Percentiles rank a stretch among this genome's conserved stretches.
phyloP scores from a whole-genome alignment of 202 grass and related monocot genomes.

The Setaria viridis region DNA sequence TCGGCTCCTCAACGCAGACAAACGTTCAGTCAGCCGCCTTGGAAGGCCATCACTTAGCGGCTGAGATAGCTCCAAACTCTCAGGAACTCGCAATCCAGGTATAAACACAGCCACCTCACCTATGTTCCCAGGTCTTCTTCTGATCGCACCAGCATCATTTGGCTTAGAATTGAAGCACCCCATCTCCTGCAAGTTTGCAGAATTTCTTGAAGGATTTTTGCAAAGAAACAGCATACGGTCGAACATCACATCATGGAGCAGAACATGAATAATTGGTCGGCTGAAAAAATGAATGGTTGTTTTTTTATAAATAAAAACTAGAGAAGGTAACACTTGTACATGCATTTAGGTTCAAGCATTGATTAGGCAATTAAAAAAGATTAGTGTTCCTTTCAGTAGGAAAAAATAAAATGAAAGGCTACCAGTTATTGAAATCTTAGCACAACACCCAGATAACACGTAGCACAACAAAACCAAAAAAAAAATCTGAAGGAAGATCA shows the following conservation, averaged over 20 bases:
- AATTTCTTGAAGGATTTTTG: neutral
- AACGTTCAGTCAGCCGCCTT: conserved; percentile 48
- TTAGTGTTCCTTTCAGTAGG: neutral
- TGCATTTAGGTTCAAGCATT: neutral
- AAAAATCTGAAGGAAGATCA: neutral
- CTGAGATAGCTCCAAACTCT: conserved; percentile 53
- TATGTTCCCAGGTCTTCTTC: conserved; percentile 59
- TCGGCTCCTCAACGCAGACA: conserved; percentile 49
- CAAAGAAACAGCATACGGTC: neutral
- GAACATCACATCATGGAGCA: neutral
- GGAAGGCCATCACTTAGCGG: conserved; percentile 47
- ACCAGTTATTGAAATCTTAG: neutral
- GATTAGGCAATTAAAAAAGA: neutral
- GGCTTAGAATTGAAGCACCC: conserved; percentile 65
- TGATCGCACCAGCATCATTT: conserved; percentile 38
- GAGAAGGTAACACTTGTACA: conserved; percentile 6
- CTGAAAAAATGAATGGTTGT: neutral
- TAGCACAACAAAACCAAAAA: neutral
- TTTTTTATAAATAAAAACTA: neutral
- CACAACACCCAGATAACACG: conserved; percentile 1
- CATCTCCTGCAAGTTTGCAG: conserved; percentile 47
- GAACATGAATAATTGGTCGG: neutral
- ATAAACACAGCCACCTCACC: conserved; percentile 75
- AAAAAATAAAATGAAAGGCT: conserved; percentile 10
- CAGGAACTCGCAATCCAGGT: conserved; percentile 57